Percentiles rank a stretch among this genome's conserved stretches.
Evolutionary conservation across 1,284 basidiomycete genomes (phyloP).

Genomic region (Ustilago curta): DNA sequence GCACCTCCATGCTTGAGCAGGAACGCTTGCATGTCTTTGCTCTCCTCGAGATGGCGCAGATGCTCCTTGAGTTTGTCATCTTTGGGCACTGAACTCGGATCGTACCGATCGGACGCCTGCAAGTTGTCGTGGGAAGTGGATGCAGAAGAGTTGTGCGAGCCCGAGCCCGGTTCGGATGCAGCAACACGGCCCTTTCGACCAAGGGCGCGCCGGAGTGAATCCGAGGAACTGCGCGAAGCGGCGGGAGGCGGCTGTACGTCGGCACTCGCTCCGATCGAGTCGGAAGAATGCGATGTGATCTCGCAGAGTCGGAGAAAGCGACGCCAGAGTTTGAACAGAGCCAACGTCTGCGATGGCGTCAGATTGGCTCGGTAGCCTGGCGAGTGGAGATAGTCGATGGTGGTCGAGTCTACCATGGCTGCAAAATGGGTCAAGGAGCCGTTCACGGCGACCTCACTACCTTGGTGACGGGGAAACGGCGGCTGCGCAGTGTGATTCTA

Average conservation of each 20-base stretch:
- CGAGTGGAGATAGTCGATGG: conserved; percentile 47
- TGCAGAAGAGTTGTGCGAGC: conserved; percentile 23
- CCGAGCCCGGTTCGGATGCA: conserved; percentile 28
- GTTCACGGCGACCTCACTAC: not conserved
- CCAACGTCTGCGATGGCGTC: conserved; percentile 52
- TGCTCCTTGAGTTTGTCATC: conserved; percentile 64
- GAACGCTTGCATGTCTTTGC: conserved; percentile 63
- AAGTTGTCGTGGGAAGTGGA: conserved; percentile 32
- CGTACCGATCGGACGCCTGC: conserved; percentile 4
- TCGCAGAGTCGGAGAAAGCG: conserved; percentile 63
- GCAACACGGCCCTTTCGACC: conserved; percentile 20
- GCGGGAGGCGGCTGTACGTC: conserved; percentile 16
- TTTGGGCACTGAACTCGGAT: conserved; percentile 29
- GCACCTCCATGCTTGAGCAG: conserved; percentile 59
- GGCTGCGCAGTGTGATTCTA: not conserved
- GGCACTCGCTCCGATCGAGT: conserved; percentile 36
- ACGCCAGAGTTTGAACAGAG: conserved; percentile 62
- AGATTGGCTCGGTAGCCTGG: conserved; percentile 57
- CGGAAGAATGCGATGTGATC: conserved; percentile 38
- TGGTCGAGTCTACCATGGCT: conserved; percentile 31
- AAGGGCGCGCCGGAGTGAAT: conserved; percentile 25
- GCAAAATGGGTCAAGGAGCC: not conserved
- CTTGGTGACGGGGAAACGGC: not conserved
- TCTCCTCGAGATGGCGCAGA: conserved; percentile 60
- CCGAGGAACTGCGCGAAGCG: conserved; percentile 28